A percentile compares a stretch with the other conserved stretches of the same genome.
Conservation (phyloP, 1,139 yeast genomes). For the Lizanozyma gosingica region DNA sequence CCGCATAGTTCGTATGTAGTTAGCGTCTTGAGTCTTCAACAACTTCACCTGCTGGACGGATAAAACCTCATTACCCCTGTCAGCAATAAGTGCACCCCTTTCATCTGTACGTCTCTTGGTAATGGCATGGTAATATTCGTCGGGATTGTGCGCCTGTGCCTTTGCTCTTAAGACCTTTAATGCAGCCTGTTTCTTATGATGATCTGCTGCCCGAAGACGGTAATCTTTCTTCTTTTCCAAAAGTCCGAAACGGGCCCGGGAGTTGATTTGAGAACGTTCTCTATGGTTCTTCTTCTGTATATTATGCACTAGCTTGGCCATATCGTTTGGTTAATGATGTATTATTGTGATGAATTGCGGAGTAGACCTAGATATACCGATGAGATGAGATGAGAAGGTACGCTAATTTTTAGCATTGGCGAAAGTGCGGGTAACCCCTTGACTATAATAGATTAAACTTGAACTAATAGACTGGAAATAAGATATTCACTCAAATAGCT, state of each 20-base stretch:
- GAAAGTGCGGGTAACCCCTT: neutral
- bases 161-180: conserved; percentile 66
- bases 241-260: conserved; percentile 68
- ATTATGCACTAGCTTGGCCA: conserved; percentile 80
- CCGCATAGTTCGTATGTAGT: conserved; percentile 71
- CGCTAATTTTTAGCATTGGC: neutral
- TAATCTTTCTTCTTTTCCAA: conserved; percentile 95
- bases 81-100: conserved; percentile 56
- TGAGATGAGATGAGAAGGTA: conserved; percentile 4
- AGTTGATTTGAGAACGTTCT: conserved; percentile 80
- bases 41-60: conserved; percentile 70
- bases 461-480: too few relatives aligned
- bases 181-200: conserved; percentile 81
- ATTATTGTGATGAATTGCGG: neutral
- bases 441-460: too few relatives aligned
- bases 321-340: conserved; percentile 15
- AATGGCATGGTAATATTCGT: conserved; percentile 96
- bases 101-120: conserved; percentile 56
- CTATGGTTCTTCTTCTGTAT: conserved; percentile 93
- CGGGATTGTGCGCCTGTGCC: conserved; percentile 76
- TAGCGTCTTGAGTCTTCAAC: conserved; percentile 82
- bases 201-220: conserved; percentile 78
- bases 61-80: conserved; percentile 57
- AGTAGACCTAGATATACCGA: neutral
- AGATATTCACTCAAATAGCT: too few relatives aligned